Base-by-base conservation (phyloP, 2,329 filamentous ascomycete genomes). In the Aspergillus transmontanensis region DNA sequence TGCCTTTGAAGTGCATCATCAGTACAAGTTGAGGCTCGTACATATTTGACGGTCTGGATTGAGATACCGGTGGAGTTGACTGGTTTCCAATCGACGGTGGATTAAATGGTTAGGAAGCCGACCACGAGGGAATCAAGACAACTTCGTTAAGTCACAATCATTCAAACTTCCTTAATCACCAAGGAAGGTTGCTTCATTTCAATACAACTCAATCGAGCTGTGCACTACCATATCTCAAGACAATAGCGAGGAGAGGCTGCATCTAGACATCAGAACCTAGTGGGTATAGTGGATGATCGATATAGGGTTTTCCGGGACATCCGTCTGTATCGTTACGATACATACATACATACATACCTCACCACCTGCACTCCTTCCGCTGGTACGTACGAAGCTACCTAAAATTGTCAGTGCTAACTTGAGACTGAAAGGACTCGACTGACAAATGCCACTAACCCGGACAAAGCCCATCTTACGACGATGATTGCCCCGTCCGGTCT, bases 401-500 rank as follows among this genome's bases (percentile, higher is more conserved):
- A 46, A 46, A 26, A 30, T 50, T 30, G 23, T 5, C 46, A 28
- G 46, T 50, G 26, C 23, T n/a, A 28, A 11, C 46, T 50, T 30
- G 12, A 50, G 30, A 41, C 23, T 11, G 23, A 30, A 30, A 51
- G n/a, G 53, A 16, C 58, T 43, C 50, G 36, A 21, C 23, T 28
- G 26, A 55, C n/a, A 39, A 26, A 39, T 55, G 51, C 21, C 30
- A 39, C 51, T 55, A 55, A 39, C 30, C 28, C 55, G 14, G n/a
- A 43, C 30, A 43, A 34, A 59, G 41, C 54, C 45, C 53, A 45
- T 48, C 30, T 26, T 56, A 57, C 36, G 62, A 58, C 59, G 50
- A 60, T 64, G 58, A 59, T 54, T 57, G 54, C 60, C 60, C 55
- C 57, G 58, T 61, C 57, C 48, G 50, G 54, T 60, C 58, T 64